Evolutionary conservation across 2,329 filamentous ascomycete species (phyloP).

Genomic region (Davidsoniella virescens): DNA sequence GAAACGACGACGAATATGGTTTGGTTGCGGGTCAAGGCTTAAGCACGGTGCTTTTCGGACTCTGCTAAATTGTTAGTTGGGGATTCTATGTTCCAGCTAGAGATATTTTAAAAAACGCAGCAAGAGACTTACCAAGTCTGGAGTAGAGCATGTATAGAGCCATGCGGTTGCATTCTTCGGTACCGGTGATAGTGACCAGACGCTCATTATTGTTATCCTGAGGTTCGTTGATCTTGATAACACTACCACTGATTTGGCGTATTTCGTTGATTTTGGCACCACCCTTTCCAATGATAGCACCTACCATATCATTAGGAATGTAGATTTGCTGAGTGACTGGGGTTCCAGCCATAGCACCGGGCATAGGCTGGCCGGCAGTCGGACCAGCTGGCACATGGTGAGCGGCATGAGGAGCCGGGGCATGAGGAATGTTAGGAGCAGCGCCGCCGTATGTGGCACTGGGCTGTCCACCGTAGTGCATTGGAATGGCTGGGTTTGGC

Average conservation of each 20-base stretch:
- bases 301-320: conserved; percentile 99
- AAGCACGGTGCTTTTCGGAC: conserved; percentile 31
- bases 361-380: conserved; percentile 50
- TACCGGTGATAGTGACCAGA: conserved; percentile 91
- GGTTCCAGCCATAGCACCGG: conserved; percentile 38
- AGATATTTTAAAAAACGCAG: not conserved
- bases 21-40: conserved; percentile 12
- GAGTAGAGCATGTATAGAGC: conserved; percentile 99
- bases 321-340: conserved; percentile 96
- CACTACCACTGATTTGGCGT: conserved; percentile 85
- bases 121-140: conserved; percentile 55
- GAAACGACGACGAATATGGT: not conserved
- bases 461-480: conserved; percentile 67
- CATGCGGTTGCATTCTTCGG: conserved; percentile 98
- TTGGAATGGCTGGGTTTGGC: conserved; percentile 44
- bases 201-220: conserved; percentile 98
- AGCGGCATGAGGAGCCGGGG: conserved; percentile 44
- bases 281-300: conserved; percentile 96
- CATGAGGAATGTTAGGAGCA: conserved; percentile 59
- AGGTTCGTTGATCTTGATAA: conserved; percentile 99
- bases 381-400: conserved; percentile 32
- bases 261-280: conserved; percentile 99
- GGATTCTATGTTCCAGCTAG: not conserved
- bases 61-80: conserved; percentile 19
- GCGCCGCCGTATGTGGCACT: conserved; percentile 55